These are phyloP conservation scores for Hanseniaspora vineae DNA, from an alignment of 805 yeast genomes.

Conservation along the genomic window DNA sequence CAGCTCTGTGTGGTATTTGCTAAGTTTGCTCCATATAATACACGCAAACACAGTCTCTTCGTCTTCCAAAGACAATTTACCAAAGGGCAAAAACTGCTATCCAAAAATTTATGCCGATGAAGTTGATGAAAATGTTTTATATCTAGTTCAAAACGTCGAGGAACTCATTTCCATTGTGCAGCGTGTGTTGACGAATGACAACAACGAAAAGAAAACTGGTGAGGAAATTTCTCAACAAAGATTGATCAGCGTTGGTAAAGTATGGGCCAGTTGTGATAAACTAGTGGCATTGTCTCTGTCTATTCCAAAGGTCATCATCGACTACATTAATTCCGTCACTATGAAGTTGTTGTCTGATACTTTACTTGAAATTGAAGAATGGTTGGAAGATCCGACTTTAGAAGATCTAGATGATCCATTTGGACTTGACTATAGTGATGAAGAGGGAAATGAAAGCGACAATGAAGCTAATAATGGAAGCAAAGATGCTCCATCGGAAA, in stretches of 20 bases:
- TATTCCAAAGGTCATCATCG: conserved; percentile 44
- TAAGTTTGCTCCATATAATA: conserved; percentile 19
- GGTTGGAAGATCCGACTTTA: conserved; percentile 49
- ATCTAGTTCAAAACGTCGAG: conserved; percentile 13
- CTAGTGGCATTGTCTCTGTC: conserved; percentile 28
- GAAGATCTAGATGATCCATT: conserved; percentile 33
- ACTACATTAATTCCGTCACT: conserved; percentile 29
- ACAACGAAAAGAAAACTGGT: conserved; percentile 4
- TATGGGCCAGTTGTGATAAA: conserved; percentile 58
- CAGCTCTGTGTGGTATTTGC: conserved; percentile 15
- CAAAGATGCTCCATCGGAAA: conserved; percentile 15
- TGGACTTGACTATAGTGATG: conserved; percentile 29
- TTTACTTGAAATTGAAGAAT: conserved; percentile 52
- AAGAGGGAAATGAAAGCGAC: conserved; percentile 17
- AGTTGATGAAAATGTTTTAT: conserved; percentile 12
- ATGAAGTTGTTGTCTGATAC: conserved; percentile 45
- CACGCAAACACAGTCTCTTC: conserved; percentile 9
- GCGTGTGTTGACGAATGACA: conserved; percentile 5
- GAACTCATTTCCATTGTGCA: conserved; percentile 13
- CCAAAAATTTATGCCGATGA: conserved; percentile 12
- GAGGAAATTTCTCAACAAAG: conserved; percentile 27
- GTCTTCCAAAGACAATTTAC: neutral
- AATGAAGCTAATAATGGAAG: conserved; percentile 20
- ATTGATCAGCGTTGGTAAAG: conserved; percentile 46
- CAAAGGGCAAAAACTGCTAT: conserved; percentile 3